These are phyloP conservation scores for Pythium phragmiticola DNA, from an alignment of 352 stramenopile genomes.

Conservation along the genomic window DNA sequence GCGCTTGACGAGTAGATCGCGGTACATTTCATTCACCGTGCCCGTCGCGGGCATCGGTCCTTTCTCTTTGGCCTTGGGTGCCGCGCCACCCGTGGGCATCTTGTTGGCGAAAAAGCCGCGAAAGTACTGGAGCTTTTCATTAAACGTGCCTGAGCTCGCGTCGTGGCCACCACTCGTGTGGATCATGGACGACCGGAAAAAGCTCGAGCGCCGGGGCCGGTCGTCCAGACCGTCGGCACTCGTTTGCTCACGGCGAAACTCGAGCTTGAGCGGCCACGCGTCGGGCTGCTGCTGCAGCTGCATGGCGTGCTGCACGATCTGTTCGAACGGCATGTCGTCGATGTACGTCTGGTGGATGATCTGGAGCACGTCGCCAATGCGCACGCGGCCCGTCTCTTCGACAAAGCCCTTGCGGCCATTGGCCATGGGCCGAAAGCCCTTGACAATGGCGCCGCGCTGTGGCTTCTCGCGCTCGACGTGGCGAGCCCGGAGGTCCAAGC, in stretches of 20 bases:
- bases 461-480: slow-evolving; percentile 75
- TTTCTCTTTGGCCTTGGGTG: slow-evolving; percentile 70
- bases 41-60: slow-evolving; percentile 54
- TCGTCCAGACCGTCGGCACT: slow-evolving; percentile 21
- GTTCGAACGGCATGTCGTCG: slow-evolving; percentile 82
- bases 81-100: slow-evolving; percentile 68
- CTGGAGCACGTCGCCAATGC: slow-evolving; percentile 75
- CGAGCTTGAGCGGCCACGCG: slow-evolving; percentile 71
- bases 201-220: slow-evolving; percentile 58
- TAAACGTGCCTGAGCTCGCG: slow-evolving; percentile 49
- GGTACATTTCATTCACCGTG: slow-evolving; percentile 87
- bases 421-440: slow-evolving; percentile 66
- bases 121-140: slow-evolving; percentile 87
- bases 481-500: slow-evolving; percentile 66
- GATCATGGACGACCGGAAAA: slow-evolving; percentile 70
- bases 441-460: slow-evolving; percentile 74
- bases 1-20: slow-evolving; percentile 73
- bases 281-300: slow-evolving; percentile 63
- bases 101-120: slow-evolving; percentile 81
- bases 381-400: slow-evolving; percentile 72
- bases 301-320: slow-evolving; percentile 79
- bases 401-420: slow-evolving; percentile 59
- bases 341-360: slow-evolving; percentile 76
- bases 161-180: slow-evolving; percentile 54
- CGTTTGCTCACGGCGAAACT: slow-evolving; percentile 65